Conservation (phyloP, 2,329 filamentous ascomycete species). For the Chaetomiaceae sp. region DNA sequence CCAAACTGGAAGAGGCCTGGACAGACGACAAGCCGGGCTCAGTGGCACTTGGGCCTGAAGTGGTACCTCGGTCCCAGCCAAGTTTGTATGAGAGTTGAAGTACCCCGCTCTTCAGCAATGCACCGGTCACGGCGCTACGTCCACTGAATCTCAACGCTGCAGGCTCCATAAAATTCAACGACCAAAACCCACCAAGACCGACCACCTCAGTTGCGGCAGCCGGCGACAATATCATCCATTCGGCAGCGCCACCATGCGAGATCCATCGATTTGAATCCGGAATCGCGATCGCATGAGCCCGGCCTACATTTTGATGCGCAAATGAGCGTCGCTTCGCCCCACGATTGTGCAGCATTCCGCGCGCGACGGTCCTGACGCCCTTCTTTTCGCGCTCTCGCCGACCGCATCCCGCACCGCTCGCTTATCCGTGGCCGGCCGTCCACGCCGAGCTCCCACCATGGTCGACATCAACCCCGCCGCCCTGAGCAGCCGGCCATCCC, state of each 20-base stretch:
- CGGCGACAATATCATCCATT: conserved; percentile 38
- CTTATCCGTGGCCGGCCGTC: conserved; percentile 4
- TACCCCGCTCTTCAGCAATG: conserved; percentile 10
- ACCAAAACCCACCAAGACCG: conserved; percentile 25
- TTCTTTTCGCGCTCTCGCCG: conserved; percentile 20
- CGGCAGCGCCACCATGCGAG: conserved; percentile 37
- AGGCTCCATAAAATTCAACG: conserved; percentile 35
- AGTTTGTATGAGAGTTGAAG: background rate
- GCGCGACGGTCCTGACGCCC: conserved; percentile 40
- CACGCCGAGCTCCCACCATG: conserved; percentile 40
- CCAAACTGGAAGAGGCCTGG: background rate
- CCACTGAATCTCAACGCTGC: background rate
- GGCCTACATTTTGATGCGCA: conserved; percentile 38
- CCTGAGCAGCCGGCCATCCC: conserved; percentile 59
- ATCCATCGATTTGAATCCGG: conserved; percentile 41
- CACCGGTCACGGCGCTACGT: background rate
- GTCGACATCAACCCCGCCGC: conserved; percentile 68
- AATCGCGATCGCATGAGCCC: conserved; percentile 40
- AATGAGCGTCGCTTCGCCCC: conserved; percentile 40
- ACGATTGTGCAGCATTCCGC: conserved; percentile 43
- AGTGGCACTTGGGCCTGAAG: background rate
- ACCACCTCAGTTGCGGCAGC: conserved; percentile 27
- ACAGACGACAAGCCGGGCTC: background rate
- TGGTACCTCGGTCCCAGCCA: conserved; percentile 10
- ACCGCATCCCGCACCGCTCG: conserved; percentile 12